Evolutionary conservation across 2,329 filamentous ascomycete genomes (phyloP), one percentile per base, ranked within the genome.

Genomic region (Aschersonia sp.): DNA sequence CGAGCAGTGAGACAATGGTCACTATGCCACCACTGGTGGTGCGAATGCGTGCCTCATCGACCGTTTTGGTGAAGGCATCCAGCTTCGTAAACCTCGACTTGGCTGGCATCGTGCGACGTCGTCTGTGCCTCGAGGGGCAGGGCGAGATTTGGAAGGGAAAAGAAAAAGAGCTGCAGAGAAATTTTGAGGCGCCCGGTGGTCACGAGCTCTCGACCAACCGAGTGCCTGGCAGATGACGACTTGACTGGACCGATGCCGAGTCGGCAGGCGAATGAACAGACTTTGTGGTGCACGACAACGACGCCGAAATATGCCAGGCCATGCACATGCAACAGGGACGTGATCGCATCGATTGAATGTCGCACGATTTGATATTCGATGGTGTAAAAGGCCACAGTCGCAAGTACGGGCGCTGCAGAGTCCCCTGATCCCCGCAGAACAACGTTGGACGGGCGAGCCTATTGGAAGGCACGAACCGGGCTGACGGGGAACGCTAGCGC

Each of bases 11-110:
- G 55, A 83, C 76, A 58, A 98, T 88, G 48, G 92, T 98, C 59
- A 98, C 87, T 57, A 98, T 79, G 55, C 92, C 92, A 55, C 92
- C 92, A 3, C 88, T 95, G 6, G 89, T 96, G 33, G 92, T 98
- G 59, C 94, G 85, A 63, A 98, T 81, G 58, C 92, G 81, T 55
- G 94, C 92, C 79, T 98, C 92, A 66, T 98, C 92, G 57, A 98
- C 92, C 10, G 92, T 98, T 70, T 98, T 98, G 46, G 90, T 95
- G 65, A 98, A 98, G 75, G 92, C 92, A 68, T 98, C 92, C 54
- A 98, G 86, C 78, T 84, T 83, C 51, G 86, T 95, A 64, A 98
- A 96, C 66, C 92, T 83, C 57, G 87, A 94, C 73, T 94, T 95
- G 60, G 83, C 70, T 55, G 89, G 74, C 92, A 97, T 97, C 45